Evolutionary conservation across 2,329 filamentous ascomycete species (phyloP).

Genomic region (Alternaria brassicicola): DNA sequence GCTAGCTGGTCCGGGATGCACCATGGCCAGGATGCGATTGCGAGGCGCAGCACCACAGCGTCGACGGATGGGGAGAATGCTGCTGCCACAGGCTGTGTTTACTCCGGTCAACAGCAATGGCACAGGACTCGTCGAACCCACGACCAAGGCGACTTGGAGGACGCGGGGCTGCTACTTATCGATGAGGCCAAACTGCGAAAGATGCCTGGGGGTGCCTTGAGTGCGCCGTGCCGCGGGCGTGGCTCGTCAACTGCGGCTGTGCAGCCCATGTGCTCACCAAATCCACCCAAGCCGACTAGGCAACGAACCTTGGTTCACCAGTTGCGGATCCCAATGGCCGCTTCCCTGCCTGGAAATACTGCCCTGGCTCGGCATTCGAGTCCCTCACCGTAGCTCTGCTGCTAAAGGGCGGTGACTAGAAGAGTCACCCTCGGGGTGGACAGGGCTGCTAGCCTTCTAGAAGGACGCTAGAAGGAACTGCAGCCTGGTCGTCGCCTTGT

Average conservation of each 20-base stretch:
- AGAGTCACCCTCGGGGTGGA: constrained; percentile 34
- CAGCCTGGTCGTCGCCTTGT: constrained; percentile 39
- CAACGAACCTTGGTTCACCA: constrained; percentile 39
- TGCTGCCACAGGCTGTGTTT: constrained; percentile 37
- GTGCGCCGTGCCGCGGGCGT: constrained; percentile 29
- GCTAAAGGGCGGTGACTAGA: constrained; percentile 32
- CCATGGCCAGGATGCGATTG: constrained; percentile 12
- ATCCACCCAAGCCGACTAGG: constrained; percentile 33
- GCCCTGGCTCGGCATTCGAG: constrained; percentile 31
- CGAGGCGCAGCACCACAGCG: constrained; percentile 32
- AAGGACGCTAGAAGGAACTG: constrained; percentile 35
- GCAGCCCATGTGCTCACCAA: constrained; percentile 21
- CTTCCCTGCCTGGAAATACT: constrained; percentile 35
- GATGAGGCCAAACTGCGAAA: constrained; percentile 15
- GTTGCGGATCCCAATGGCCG: constrained; percentile 16
- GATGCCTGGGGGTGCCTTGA: constrained; percentile 33
- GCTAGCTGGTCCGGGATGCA: constrained; percentile 1
- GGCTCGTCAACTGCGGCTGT: constrained; percentile 37
- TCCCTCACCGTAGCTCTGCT: constrained; percentile 34
- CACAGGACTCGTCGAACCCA: constrained; percentile 26
- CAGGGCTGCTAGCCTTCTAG: constrained; percentile 24
- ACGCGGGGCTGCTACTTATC: constrained; percentile 39
- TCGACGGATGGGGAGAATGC: constrained; percentile 22
- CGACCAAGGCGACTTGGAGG: constrained; percentile 23
- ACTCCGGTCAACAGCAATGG: constrained; percentile 33